Evolutionary conservation across 2,329 filamentous ascomycete species (phyloP), one percentile per base, ranked within the genome.

Genomic region (Trichophyton schoenleinii): DNA sequence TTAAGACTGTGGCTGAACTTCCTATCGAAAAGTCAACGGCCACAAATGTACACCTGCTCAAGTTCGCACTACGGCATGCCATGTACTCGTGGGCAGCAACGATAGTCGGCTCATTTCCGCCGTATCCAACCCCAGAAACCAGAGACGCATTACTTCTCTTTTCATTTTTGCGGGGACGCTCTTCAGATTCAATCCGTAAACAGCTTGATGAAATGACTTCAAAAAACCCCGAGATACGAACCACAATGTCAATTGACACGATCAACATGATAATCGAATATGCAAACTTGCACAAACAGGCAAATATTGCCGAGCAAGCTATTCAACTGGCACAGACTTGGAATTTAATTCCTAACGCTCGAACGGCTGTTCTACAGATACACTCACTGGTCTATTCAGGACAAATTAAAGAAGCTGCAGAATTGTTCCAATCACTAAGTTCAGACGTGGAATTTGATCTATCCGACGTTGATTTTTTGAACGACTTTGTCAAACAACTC

Each of bases 131-230:
- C 48, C 84, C 86, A 64, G 73, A 78, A 36, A 80, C 81, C 22
- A 90, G 88, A 84, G 87, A 94, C 68, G 80, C 86, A 11, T 77
- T 89, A 11, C 81, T 94, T 49, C 83, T 89, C 59, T 91, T 87
- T 84, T 86, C 89, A 34, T 85, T 88, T 11, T 80, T 87, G 6
- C 82, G 84, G 60, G 87, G 86, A 20, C 88, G 86, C 69, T 83
- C 84, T 1, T 82, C 87, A 0, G 83, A 89, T 71, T 85, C 89
- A 69, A 80, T 91, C 63, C 81, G 83, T 61, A 82, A 85, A 65
- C 90, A 91, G 83, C 82, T 94, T 63, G 77, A 82, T 49, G 79
- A 85, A 20, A 86, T 90, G 80, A 72, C 78, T n/a, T 77, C 64
- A 68, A 75, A 59, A 71, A 78, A 63, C 72, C 80, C 61, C 70